Percentiles rank a stretch among this genome's conserved stretches.
Evolutionary conservation across 768 basidiomycete species (phyloP).

Genomic region (Scleroderma citrinum): DNA sequence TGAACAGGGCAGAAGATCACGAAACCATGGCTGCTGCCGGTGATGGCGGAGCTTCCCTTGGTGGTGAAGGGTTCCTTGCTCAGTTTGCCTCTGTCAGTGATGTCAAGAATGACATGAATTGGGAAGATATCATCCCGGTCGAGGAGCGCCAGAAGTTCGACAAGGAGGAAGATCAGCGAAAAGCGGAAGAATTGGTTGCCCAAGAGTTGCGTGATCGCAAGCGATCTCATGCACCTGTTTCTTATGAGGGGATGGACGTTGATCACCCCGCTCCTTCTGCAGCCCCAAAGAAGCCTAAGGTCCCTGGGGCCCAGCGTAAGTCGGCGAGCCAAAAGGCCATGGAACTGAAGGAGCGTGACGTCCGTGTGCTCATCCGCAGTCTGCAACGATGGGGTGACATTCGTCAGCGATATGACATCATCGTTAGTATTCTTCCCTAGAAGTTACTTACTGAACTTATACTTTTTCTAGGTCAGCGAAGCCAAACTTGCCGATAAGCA

Average conservation of each 20-base stretch:
- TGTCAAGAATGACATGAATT: slow-evolving; percentile 96
- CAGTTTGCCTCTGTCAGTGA: slow-evolving; percentile 96
- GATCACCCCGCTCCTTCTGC: slow-evolving; percentile 61
- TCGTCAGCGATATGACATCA: slow-evolving; percentile 86
- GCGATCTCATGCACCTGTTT: slow-evolving; percentile 78
- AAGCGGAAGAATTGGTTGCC: slow-evolving; percentile 63
- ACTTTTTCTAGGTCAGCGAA: slow-evolving; percentile 64
- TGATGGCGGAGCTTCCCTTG: slow-evolving; percentile 89
- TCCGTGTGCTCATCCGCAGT: slow-evolving; percentile 91
- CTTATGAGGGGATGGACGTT: slow-evolving; percentile 93
- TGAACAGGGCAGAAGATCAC: slow-evolving; percentile 94
- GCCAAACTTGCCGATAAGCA: slow-evolving; percentile 93
- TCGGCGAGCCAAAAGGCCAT: slow-evolving; percentile 90
- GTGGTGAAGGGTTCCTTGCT: slow-evolving; percentile 94
- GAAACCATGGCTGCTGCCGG: slow-evolving; percentile 83
- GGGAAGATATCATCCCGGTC: slow-evolving; percentile 98
- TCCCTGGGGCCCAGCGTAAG: slow-evolving; percentile 72
- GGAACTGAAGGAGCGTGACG: slow-evolving; percentile 95
- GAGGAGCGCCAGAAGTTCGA: slow-evolving; percentile 86
- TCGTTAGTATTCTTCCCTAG: slow-evolving; percentile 50
- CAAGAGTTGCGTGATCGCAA: slow-evolving; percentile 73
- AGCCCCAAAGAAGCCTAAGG: slow-evolving; percentile 69
- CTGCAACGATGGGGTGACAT: slow-evolving; percentile 98
- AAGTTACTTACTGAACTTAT: background rate
- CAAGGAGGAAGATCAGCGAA: slow-evolving; percentile 70